A percentile compares a stretch with the other conserved stretches of the same genome.
These are phyloP conservation scores for Camellia sinensis DNA, from an alignment of 148 eudicot genomes.

Conservation along the genomic window DNA sequence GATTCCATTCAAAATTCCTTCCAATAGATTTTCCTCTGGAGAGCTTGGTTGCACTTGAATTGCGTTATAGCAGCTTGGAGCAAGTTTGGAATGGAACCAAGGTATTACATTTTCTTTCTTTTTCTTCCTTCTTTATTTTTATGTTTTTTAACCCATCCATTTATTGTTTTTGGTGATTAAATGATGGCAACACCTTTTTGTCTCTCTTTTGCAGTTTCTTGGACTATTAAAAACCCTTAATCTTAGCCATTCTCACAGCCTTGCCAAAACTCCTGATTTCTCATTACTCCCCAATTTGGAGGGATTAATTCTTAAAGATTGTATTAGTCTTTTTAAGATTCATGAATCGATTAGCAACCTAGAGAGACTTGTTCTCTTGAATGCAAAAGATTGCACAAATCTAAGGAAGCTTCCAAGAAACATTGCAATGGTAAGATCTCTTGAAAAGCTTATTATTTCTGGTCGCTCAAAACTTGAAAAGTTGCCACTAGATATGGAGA, in stretches of 20 bases:
- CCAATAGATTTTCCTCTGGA: not conserved
- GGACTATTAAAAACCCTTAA: not conserved
- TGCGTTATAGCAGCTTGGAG: not conserved
- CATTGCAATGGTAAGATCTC: not conserved
- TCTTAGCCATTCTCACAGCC: not conserved
- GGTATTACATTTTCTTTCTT: not conserved
- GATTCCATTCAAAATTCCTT: not conserved
- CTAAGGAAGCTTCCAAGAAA: not conserved
- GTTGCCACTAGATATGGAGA: not conserved
- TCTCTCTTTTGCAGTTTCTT: not conserved
- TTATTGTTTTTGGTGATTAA: too few species aligned
- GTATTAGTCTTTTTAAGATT: not conserved
- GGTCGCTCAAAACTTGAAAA: not conserved
- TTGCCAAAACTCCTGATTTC: slow-evolving; percentile 2
- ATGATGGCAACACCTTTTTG: not conserved
- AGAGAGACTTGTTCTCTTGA: not conserved
- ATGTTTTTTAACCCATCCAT: too few species aligned
- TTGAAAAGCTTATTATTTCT: not conserved
- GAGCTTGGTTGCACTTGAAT: slow-evolving; percentile 13
- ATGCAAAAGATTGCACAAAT: not conserved
- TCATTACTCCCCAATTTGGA: slow-evolving; percentile 1
- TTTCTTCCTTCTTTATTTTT: not conserved
- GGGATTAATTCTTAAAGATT: too few species aligned
- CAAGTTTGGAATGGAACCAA: slow-evolving; percentile 4
- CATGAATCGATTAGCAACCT: not conserved